Evolutionary conservation across 2,329 filamentous ascomycete species (phyloP).

Genomic region (Xylaria multiplex): DNA sequence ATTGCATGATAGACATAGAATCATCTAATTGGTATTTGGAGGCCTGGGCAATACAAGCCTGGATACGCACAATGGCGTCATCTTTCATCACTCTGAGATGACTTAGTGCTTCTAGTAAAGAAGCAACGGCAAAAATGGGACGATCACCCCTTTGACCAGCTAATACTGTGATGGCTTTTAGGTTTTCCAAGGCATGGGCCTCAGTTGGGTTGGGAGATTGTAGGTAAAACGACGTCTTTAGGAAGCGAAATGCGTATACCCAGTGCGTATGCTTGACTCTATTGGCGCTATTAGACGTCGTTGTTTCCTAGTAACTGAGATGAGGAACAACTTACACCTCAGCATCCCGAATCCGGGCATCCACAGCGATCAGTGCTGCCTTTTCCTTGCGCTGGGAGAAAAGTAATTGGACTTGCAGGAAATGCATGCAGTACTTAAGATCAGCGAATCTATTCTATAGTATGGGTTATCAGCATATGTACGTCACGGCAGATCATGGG

Average conservation of each 20-base stretch:
- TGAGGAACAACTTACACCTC: slow-evolving; percentile 63
- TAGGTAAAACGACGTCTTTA: slow-evolving; percentile 76
- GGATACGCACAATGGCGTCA: slow-evolving; percentile 75
- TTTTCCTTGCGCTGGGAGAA: slow-evolving; percentile 74
- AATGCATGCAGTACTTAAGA: slow-evolving; percentile 81
- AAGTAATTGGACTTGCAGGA: slow-evolving; percentile 74
- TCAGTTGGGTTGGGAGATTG: slow-evolving; percentile 70
- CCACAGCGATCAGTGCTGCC: slow-evolving; percentile 76
- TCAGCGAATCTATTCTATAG: slow-evolving; percentile 67
- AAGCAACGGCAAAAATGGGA: slow-evolving; percentile 72
- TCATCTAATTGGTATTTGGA: slow-evolving; percentile 75
- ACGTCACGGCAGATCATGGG: not conserved
- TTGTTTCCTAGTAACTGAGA: slow-evolving; percentile 15
- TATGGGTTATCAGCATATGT: slow-evolving; percentile 42
- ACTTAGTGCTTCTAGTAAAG: slow-evolving; percentile 74
- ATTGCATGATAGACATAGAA: slow-evolving; percentile 70
- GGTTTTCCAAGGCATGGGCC: slow-evolving; percentile 71
- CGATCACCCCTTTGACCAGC: slow-evolving; percentile 70
- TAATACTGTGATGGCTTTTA: slow-evolving; percentile 69
- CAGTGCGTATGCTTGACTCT: slow-evolving; percentile 73
- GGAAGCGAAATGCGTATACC: slow-evolving; percentile 80
- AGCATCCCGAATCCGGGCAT: slow-evolving; percentile 74
- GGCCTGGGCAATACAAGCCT: slow-evolving; percentile 78
- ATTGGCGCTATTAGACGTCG: slow-evolving; percentile 35
- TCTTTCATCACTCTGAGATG: slow-evolving; percentile 72